Evolutionary conservation across 495 filamentous ascomycete species (phyloP), one percentile per base, ranked within the genome.

Genomic region (Podospora didyma): DNA sequence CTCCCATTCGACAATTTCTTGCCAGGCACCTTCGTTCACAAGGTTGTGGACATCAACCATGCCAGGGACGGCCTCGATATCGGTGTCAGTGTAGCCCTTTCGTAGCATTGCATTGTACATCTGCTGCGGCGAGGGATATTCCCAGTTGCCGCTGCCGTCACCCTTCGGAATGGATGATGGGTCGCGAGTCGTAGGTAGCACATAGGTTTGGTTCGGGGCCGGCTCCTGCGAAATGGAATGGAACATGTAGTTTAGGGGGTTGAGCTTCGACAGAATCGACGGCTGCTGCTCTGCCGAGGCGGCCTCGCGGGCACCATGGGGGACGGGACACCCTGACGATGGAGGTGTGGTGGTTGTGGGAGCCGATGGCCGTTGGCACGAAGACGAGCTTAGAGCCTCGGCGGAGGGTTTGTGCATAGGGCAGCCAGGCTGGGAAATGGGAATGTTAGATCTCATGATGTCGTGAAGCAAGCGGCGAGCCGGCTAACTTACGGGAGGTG

Each of bases 41-140:
- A 96, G 97, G 68, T 98, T 98, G 75, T 98, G 94, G 34, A 98
- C 89, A 2, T 89, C 87, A 45, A 97, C 95, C 94, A 98, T 98
- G 51, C 84, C 83, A 73, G 96, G 91, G n/a, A 98, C 92, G 0
- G 90, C 90, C 51, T 92, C 92, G 54, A 88, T 83, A 46, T 94
- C 91, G 0, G 93, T 96, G 65, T 97, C 92, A 0, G 89, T 92
- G 72, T 96, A 90, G 19, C 94, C 94, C 71, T 99, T 97, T 50
- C 95, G 86, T 52, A 96, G 73, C 78, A 97, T 86, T 0, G 95
- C 94, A 66, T 97, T 99, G 75, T 97, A 97, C 94, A 97, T 97
- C 70, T 97, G 94, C 74, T 97, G 95, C 10, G 95, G 93, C 0
- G 91, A 96, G 0, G 94, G 95, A 67, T 97, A 97, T 70, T 97